Base-by-base conservation (phyloP, 78 protist genomes). In the Polysphondylium violaceum region DNA sequence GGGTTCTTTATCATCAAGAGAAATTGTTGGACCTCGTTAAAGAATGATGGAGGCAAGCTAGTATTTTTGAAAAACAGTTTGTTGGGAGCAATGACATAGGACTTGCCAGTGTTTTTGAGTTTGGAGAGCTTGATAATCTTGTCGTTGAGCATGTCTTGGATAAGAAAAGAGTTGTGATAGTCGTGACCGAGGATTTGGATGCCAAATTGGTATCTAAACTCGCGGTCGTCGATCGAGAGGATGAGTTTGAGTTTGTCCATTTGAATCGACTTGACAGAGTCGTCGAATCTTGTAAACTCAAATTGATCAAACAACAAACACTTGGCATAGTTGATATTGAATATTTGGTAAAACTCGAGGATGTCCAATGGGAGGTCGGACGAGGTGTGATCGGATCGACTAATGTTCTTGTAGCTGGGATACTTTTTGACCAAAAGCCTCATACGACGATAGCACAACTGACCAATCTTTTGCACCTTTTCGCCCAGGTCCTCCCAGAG, bases 381-480 rank as follows among this genome's bases (percentile, higher is more conserved):
- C n/a, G n/a, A n/a, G 2, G 41, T 51, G 7, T 33, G 21, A 1
- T 50, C 25, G 16, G 23, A 23, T 43, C 14, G 27, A 25, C 27
- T 53, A 31, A 69, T 43, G 4, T 47, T 69, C 51, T 72, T 44
- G 9, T 50, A 72, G 27, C 41, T 23, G 27, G 78, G 78, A 72
- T 72, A 72, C 21, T 72, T 72, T 35, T 72, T 72, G 25, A 72
- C 78, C 78, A 72, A 72, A 21, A 29, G 8, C 4, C 14, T 21
- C 78, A 72, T 72, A 50, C 78, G 44, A 21, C 40, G 12, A 50
- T 72, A 72, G 21, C 78, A 72, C 27, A 72, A 19, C 31, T 19
- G 29, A 72, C 43, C 78, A 0, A 23, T 3, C 21, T 72, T 72
- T 19, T 72, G 33, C 14, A 50, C 19, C 27, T 27, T n/a, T 51